Base-by-base conservation (phyloP, 1,284 basidiomycete genomes). In the Papiliotrema fonsecae region DNA sequence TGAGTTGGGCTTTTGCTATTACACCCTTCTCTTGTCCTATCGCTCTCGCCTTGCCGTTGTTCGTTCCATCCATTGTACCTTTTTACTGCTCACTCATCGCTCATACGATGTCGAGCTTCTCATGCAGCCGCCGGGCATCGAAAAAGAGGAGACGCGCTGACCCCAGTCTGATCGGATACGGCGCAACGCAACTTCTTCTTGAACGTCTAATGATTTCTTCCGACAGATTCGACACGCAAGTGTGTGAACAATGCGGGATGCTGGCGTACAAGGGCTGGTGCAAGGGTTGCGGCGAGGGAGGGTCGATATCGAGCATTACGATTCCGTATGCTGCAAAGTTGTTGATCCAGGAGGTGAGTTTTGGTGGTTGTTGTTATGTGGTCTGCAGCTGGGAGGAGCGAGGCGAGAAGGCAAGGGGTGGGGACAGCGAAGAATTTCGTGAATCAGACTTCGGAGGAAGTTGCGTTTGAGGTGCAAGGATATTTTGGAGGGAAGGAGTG, bases 201-300 rank as follows among this genome's bases (percentile, higher is more conserved):
- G 96, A 97, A 75, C 86, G 96, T 19, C 80, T 98, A 16, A 98
- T 98, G 94, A 91, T 98, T 54, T 96, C 90, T 13, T 96, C 89
- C 16, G 90, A 94, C 76, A 90, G 91, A 61, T 99, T 98, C 68
- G 89, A 94, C 69, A 90, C 97, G 44, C 89, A 97, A 65, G 93
- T 92, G 2, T 98, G 96, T 71, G 82, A 96, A 66, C 81, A 85
- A 47, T 99, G 94, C 72, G 94, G 96, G 6, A 77, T 98, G 63
- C 85, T 98, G 80, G 94, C 94, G 2, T 97, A 97, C 77, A 91
- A 89, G 63, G 71, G 61, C 49, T 96, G 89, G 89, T 96, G 90
- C 73, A 82, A 88, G 19, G 88, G 88, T 65, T 98, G 96, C 82
- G 94, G 94, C 75, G 92, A 86, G 58, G 89, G 88, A 36, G 97